These are phyloP conservation scores for Huntiella bhutanensis DNA, from an alignment of 2,329 filamentous ascomycete species.

Conservation along the genomic window DNA sequence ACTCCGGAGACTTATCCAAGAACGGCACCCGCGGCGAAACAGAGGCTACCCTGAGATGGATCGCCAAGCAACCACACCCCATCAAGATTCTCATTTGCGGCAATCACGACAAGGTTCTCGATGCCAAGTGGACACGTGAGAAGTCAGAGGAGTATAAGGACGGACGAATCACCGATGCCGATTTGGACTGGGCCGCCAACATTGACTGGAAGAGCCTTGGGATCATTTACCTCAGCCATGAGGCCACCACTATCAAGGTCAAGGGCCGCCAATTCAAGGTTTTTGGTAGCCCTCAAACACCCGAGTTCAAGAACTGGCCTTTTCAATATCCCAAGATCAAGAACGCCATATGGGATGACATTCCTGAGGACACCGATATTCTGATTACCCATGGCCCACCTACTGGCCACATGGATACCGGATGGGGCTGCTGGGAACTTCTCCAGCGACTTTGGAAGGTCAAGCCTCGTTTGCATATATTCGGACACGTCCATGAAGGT, in stretches of 20 bases:
- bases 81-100: slow-evolving; percentile 28
- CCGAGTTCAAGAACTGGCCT: slow-evolving; percentile 20
- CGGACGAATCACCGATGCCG: not conserved
- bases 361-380: slow-evolving; percentile 18
- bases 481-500: slow-evolving; percentile 25
- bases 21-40: slow-evolving; percentile 52
- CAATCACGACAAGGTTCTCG: slow-evolving; percentile 25
- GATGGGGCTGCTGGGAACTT: slow-evolving; percentile 18
- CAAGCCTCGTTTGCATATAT: slow-evolving; percentile 7
- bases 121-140: slow-evolving; percentile 10
- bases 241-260: slow-evolving; percentile 22
- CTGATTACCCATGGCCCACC: slow-evolving; percentile 23
- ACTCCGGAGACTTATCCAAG: slow-evolving; percentile 29
- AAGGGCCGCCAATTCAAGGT: slow-evolving; percentile 3
- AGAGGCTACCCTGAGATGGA: slow-evolving; percentile 48
- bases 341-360: slow-evolving; percentile 14
- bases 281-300: slow-evolving; percentile 17
- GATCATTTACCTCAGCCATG: slow-evolving; percentile 59
- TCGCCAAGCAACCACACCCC: slow-evolving; percentile 33
- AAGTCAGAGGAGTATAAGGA: not conserved
- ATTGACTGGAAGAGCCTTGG: slow-evolving; percentile 14
- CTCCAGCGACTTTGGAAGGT: not conserved
- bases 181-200: not conserved
- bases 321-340: slow-evolving; percentile 21
- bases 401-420: slow-evolving; percentile 19